Base-by-base conservation (phyloP, 139 green algal species). In the Asterochloris sp. region DNA sequence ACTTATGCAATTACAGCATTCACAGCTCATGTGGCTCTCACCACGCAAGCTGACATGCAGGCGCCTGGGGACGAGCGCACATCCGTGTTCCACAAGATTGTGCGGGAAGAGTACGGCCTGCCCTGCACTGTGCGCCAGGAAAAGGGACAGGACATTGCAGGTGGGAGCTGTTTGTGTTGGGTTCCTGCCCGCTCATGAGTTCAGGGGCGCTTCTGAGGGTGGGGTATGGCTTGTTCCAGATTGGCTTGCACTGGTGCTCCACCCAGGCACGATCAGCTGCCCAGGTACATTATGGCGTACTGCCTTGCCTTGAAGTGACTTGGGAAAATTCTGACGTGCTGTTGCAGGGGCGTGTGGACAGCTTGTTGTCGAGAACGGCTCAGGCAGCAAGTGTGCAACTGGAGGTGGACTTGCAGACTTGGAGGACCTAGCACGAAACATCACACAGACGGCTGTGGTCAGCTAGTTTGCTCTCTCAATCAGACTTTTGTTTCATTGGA, bases 61-160 rank as follows among this genome's bases (percentile, higher is more conserved):
- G 92, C 93, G 0, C 94, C 94, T 16, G 74, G 28, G 0, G 63
- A 82, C 14, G 86, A 84, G 24, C 29, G 74, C 21, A 83, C 91
- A 29, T 74, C 54, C 2, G 83, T 28, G 13, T 98, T 98, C 86
- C 88, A 94, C 73, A 13, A 61, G 47, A 89, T 97, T 27, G 71
- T 98, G 78, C 82, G 90, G 1, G 63, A 86, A 27, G 73, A 83
- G 75, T 96, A 98, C 73, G 87, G 91, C n/a, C 28, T 98, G 67
- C 87, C 84, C 63, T 90, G 82, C 74, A 98, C 96, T 15, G 87
- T 98, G 0, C 90, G 96, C 23, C 91, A 95, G 86, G 94, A 98
- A 85, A 98, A 97, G 89, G 96, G 96, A 1, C 91, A 95, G 83
- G 95, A 98, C 82, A 96, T 98, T 21, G 80, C 84, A 38, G 90